Base-by-base conservation (phyloP, 176 grass and related monocot genomes). In the Ampelocalamus luodianensis region DNA sequence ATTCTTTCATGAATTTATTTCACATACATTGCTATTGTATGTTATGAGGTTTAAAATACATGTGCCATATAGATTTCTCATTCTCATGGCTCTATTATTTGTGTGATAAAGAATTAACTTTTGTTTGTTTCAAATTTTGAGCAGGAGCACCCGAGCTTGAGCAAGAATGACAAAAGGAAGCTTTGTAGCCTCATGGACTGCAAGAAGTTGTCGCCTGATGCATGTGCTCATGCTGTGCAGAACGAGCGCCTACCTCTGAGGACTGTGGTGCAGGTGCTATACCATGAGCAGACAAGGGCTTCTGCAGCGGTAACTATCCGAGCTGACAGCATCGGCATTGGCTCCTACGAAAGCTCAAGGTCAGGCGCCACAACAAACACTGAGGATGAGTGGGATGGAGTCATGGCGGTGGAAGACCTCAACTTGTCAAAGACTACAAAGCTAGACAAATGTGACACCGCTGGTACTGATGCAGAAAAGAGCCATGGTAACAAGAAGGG, bases 281-380 rank as follows among this genome's bases (percentile, higher is more conserved):
- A 90, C 93, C 83, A 92, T 4, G 91, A 99, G 86, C 96, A 99
- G 74, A 82, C 90, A 36, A 93, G 93, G 68, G 74, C 91, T 49
- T 91, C 87, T 32, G 89, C 89, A 11, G 81, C 81, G 20, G 91
- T 87, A 16, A 92, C 91, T 17, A 72, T 82, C 85, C 90, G 90
- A 46, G 86, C 90, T 10, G 92, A 91, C 53, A 97, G 91, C 68
- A 87, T 83, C 20, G 84, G 82, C 67, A 79, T 90, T 5, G 86
- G 89, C 51, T 99, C 96, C 55, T 96, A 99, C 27, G 93, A 92
- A 77, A 99, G 96, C 78, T 99, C 96, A 51, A 93, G 93, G 53
- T 99, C 96, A 40, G 93, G 78, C 5, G 86, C 90, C 58, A 99
- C 96, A n/a, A 99, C 96, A 4, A 90, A 90, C 83, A 94, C 90